phyloP scores from a whole-genome alignment of 1,139 yeast genomes.

The Kodamaea anthophila region DNA sequence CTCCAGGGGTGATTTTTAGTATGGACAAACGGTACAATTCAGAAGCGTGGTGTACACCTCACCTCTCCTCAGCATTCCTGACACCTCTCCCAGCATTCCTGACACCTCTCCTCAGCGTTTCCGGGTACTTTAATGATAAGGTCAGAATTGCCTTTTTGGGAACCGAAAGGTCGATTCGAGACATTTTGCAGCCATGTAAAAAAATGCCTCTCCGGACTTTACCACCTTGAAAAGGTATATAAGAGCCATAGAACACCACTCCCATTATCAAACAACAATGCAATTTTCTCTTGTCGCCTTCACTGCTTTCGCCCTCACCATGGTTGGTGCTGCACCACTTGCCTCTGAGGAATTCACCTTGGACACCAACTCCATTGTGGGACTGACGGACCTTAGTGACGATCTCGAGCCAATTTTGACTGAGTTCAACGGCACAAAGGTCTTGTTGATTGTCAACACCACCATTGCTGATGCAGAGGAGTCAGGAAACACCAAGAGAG shows the following conservation, averaged over 20 bases:
- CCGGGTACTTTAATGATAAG: no score
- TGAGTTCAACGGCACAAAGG: slow-evolving; percentile 13
- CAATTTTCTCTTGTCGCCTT: slow-evolving; percentile 11
- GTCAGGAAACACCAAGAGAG: slow-evolving; percentile 9
- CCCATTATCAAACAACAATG: slow-evolving; percentile 8
- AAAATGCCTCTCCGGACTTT: neutral
- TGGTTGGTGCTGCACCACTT: no score
- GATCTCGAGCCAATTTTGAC: slow-evolving; percentile 14
- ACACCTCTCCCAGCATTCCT: no score
- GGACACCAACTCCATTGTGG: slow-evolving; percentile 15
- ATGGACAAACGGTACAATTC: no score
- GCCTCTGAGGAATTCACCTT: slow-evolving; percentile 5
- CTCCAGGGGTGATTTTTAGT: no score
- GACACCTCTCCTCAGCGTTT: no score
- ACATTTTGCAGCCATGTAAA: slow-evolving; percentile 1
- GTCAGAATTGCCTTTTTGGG: neutral
- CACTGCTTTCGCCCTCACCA: slow-evolving; percentile 10
- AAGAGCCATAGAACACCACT: no score
- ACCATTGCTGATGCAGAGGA: slow-evolving; percentile 10
- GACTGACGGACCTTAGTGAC: slow-evolving; percentile 9
- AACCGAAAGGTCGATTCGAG: neutral
- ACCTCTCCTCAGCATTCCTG: no score
- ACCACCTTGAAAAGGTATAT: neutral
- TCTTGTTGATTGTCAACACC: slow-evolving; percentile 15
- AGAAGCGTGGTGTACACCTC: no score